Base-by-base conservation (phyloP, 768 basidiomycete species). In the Termitomyces sp. region DNA sequence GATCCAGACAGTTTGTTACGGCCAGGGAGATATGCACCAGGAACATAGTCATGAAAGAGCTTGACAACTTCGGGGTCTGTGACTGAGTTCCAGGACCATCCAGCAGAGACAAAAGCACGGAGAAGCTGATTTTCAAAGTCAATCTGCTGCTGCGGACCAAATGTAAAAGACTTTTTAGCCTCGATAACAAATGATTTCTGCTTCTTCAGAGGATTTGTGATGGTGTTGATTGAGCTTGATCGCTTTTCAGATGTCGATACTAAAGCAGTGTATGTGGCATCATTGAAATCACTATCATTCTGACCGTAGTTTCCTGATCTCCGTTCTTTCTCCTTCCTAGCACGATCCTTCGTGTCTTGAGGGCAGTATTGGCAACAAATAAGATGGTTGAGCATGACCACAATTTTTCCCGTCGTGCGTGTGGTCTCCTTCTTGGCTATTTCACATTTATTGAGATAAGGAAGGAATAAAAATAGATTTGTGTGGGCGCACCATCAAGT, bases 61-160 rank as follows among this genome's bases (percentile, higher is more conserved):
- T 58, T 61, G 23, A 40, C n/a, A 3, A 61, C 60, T 53, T 61
- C 61, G n/a, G 61, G 50, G n/a, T 61, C 57, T 48, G 38, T 46
- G n/a, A 61, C 38, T 16, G 56, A 51, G 40, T 58, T 51, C 23
- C 23, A 23, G 23, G 23, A 23, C 23, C 23, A 23, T 54, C 57
- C 33, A 20, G 61, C 57, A 10, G 50, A 61, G 14, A 61, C 35
- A 30, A 50, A 61, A 14, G 56, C 60, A 44, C n/a, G 26, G 8
- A 61, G 56, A 47, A 61, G 43, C 56, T 61, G 60, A 53, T 61
- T 38, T 30, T 61, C 50, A 54, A 61, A 58, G 1, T 12, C 32
- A 30, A 53, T 47, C 51, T 58, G 61, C n/a, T 46, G 41, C 36
- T 57, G 20, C 10, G 26, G 26, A 5, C 52, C 26, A 43, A 41